Evolutionary conservation across 208 protist genomes (phyloP).

Genomic region (Wallacemonas rigidus): DNA sequence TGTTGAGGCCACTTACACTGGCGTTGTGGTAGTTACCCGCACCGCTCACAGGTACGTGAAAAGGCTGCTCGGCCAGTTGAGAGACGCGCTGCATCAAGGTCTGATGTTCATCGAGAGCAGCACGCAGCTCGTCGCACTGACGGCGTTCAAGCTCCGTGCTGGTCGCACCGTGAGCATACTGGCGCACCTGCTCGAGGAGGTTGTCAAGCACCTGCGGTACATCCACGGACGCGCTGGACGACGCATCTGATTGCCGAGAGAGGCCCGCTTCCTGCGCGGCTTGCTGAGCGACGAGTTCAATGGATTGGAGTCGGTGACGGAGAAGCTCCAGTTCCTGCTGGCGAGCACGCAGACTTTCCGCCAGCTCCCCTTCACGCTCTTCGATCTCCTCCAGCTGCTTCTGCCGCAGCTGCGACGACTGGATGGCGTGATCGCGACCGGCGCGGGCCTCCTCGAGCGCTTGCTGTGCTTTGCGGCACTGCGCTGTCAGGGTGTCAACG

Average conservation of each 20-base stretch:
- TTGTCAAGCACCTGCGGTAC: conserved; percentile 40
- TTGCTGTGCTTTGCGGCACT: conserved; percentile 35
- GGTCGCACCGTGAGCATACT: conserved; percentile 33
- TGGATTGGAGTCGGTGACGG: conserved; percentile 32
- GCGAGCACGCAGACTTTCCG: conserved; percentile 27
- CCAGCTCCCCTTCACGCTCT: conserved; percentile 23
- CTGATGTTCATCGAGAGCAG: conserved; percentile 30
- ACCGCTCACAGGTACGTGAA: not conserved
- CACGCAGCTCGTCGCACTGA: conserved; percentile 34
- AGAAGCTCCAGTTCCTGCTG: conserved; percentile 30
- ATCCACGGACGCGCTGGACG: conserved; percentile 11
- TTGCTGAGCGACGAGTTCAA: conserved; percentile 35
- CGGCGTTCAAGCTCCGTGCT: conserved; percentile 37
- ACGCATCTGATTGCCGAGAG: not conserved
- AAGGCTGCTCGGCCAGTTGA: conserved; percentile 13
- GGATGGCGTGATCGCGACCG: conserved; percentile 51
- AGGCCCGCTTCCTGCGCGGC: conserved; percentile 40
- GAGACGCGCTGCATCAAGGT: conserved; percentile 25
- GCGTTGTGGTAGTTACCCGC: not conserved
- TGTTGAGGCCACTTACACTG: not conserved
- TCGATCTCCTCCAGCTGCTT: conserved; percentile 35
- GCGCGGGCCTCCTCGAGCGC: conserved; percentile 42
- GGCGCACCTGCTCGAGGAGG: conserved; percentile 40
- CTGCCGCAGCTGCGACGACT: conserved; percentile 35
- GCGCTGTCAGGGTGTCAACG: conserved; percentile 35